Conservation (phyloP, 2,329 filamentous ascomycete genomes). For the Fusarium poae region DNA sequence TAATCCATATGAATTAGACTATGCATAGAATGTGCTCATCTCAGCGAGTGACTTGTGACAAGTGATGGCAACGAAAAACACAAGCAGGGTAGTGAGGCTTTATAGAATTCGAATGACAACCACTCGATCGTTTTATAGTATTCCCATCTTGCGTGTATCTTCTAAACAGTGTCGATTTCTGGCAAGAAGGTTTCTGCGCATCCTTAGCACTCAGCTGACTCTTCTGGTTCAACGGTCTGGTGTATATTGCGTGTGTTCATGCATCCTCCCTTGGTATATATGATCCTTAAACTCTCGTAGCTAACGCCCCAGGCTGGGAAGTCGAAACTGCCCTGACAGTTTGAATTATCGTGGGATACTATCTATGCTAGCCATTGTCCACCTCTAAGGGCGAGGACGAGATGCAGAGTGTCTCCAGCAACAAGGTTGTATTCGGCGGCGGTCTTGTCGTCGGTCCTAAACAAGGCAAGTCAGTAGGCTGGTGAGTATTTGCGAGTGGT, state of each 20-base stretch:
- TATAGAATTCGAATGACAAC: slow-evolving; percentile 28
- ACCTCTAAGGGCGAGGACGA: slow-evolving; percentile 93
- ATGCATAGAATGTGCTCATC: slow-evolving; percentile 7
- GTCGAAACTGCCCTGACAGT: slow-evolving; percentile 5
- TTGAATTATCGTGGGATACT: slow-evolving; percentile 17
- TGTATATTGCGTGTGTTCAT: slow-evolving; percentile 21
- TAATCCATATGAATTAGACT: slow-evolving; percentile 7
- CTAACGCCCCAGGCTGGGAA: slow-evolving; percentile 1
- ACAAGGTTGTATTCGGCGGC: slow-evolving; percentile 91
- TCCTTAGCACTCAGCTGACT: slow-evolving; percentile 3
- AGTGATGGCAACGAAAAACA: not conserved
- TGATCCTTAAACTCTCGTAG: slow-evolving; percentile 11
- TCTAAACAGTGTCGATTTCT: slow-evolving; percentile 6
- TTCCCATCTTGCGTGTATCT: slow-evolving; percentile 13
- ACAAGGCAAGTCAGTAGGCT: slow-evolving; percentile 11
- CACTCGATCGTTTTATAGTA: slow-evolving; percentile 21
- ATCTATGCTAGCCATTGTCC: slow-evolving; percentile 60
- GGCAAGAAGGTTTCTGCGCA: slow-evolving; percentile 11
- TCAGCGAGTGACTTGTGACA: not conserved
- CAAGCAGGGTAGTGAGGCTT: slow-evolving; percentile 4
- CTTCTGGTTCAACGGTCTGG: slow-evolving; percentile 14
- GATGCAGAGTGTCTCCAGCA: slow-evolving; percentile 91
- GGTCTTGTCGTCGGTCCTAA: slow-evolving; percentile 93
- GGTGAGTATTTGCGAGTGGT: not conserved
- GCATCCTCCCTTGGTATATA: slow-evolving; percentile 27